These are phyloP conservation scores for Musa schizocarpa DNA, from an alignment of 176 grass and related monocot species.

Conservation along the genomic window DNA sequence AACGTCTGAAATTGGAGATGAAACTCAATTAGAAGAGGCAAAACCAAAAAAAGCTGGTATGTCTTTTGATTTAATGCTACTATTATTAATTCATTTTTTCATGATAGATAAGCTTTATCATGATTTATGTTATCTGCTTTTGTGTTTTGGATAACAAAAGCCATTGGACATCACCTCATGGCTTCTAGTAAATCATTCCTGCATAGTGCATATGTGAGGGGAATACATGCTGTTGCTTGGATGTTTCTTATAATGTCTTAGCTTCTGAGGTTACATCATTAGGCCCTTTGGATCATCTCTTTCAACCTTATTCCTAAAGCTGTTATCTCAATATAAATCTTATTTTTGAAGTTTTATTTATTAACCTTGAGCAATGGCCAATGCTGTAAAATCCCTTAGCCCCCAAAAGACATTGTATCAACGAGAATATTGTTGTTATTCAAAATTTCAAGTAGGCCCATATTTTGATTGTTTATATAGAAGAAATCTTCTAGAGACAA, in stretches of 20 bases:
- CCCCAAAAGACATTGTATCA: no score
- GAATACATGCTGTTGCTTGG: neutral
- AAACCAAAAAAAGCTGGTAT: constrained; percentile 74
- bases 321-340: no score
- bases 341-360: no score
- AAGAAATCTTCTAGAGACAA: no score
- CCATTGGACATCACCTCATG: neutral
- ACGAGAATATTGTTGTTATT: no score
- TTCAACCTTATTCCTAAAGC: no score
- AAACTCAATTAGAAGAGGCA: constrained; percentile 29
- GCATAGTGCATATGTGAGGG: neutral
- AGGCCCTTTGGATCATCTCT: neutral
- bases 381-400: no score
- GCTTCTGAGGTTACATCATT: neutral
- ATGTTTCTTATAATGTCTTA: neutral
- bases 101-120: neutral
- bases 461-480: no score
- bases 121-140: constrained; percentile 3
- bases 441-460: no score
- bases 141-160: neutral
- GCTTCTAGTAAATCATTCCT: neutral
- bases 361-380: no score
- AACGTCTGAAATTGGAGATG: constrained; percentile 38
- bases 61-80: constrained; percentile 3
- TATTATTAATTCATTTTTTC: constrained; percentile 3